Conservation (phyloP, 2,329 filamentous ascomycete species). For the Thielaviopsis punctulata region DNA sequence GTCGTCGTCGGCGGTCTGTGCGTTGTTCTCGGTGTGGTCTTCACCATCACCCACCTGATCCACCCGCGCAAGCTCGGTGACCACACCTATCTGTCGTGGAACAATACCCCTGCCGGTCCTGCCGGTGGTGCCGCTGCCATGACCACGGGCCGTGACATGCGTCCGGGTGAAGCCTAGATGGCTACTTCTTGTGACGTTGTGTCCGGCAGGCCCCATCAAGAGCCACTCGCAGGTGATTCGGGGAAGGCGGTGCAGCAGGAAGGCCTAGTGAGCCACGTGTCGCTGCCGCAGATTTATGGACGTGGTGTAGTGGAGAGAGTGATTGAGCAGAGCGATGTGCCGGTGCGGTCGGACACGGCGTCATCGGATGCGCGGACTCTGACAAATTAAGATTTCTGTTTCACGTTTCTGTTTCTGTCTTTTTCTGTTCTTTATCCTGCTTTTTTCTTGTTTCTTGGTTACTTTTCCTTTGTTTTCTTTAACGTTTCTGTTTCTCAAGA, state of each 20-base stretch:
- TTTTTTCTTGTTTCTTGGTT: constrained; percentile 2
- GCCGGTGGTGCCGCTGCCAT: constrained; percentile 23
- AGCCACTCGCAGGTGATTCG: not conserved
- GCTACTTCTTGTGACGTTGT: constrained; percentile 17
- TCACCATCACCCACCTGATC: constrained; percentile 80
- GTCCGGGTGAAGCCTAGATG: constrained; percentile 26
- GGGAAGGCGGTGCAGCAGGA: not conserved
- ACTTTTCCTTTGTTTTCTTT: not conserved
- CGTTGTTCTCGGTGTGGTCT: constrained; percentile 71
- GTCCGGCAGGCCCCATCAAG: constrained; percentile 9
- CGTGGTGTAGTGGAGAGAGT: not conserved
- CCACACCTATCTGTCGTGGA: constrained; percentile 95
- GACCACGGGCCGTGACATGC: constrained; percentile 39
- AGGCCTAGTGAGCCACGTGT: not conserved
- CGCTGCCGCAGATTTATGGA: not conserved
- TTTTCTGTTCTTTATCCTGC: not conserved
- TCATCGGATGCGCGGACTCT: constrained; percentile 2
- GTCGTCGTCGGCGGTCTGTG: constrained; percentile 87
- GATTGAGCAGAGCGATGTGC: not conserved
- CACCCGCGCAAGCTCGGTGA: constrained; percentile 94
- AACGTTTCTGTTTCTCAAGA: not conserved
- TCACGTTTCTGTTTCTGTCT: constrained; percentile 10
- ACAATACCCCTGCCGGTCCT: constrained; percentile 38
- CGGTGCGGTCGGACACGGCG: not conserved
- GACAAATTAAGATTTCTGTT: not conserved